phyloP scores from a whole-genome alignment of 208 protist species.

The Leishmania lainsoni region DNA sequence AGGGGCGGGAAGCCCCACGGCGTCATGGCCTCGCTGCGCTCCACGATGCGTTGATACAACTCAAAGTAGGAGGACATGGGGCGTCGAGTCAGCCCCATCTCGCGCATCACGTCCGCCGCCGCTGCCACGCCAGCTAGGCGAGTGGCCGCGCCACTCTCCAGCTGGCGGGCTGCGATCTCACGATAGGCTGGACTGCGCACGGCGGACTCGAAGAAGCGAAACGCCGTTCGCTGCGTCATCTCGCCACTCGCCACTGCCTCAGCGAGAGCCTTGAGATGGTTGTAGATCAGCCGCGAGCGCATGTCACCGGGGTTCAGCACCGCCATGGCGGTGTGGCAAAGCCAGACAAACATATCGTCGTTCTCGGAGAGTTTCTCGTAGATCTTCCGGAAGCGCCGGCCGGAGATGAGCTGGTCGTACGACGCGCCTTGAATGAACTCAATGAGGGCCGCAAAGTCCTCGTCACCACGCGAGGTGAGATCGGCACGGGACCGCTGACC shows the following conservation, averaged over 20 bases:
- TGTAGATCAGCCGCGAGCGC: slow-evolving; percentile 86
- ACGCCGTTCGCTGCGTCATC: slow-evolving; percentile 89
- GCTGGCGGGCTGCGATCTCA: slow-evolving; percentile 76
- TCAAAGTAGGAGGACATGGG: slow-evolving; percentile 92
- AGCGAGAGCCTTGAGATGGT: slow-evolving; percentile 84
- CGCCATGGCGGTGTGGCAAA: slow-evolving; percentile 91
- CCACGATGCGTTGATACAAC: slow-evolving; percentile 90
- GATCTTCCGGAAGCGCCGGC: slow-evolving; percentile 85
- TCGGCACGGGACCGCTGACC: slow-evolving; percentile 71
- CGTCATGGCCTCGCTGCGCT: slow-evolving; percentile 91
- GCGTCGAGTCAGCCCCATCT: slow-evolving; percentile 84
- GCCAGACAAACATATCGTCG: slow-evolving; percentile 92
- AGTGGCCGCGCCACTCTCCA: slow-evolving; percentile 82
- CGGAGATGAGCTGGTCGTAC: slow-evolving; percentile 90
- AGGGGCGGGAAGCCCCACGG: slow-evolving; percentile 92
- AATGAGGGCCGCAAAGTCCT: slow-evolving; percentile 82
- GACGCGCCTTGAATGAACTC: slow-evolving; percentile 90
- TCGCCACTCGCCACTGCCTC: slow-evolving; percentile 85
- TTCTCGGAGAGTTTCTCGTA: slow-evolving; percentile 89
- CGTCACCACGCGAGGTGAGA: slow-evolving; percentile 65
- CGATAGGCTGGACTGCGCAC: slow-evolving; percentile 89
- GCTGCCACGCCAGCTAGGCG: slow-evolving; percentile 86
- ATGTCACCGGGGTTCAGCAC: slow-evolving; percentile 91
- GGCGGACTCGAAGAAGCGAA: slow-evolving; percentile 89
- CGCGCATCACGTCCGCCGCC: slow-evolving; percentile 85